Evolutionary conservation across 352 stramenopile species (phyloP), one percentile per base, ranked within the genome.

Genomic region (Phytophthora hibernalis): DNA sequence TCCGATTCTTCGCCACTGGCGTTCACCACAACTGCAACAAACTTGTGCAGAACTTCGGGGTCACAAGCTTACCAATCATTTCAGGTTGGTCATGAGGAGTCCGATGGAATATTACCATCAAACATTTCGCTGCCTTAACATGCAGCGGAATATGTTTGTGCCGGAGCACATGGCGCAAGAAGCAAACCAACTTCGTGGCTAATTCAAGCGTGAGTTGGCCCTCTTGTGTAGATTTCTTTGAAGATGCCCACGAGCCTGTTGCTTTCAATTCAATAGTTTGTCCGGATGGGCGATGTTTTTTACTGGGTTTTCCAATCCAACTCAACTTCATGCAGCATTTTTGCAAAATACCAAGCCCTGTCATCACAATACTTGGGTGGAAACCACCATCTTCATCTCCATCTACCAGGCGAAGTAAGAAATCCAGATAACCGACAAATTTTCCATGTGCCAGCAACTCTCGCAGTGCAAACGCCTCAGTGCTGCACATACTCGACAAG

Each of bases 321-420:
- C 83, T 82, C 63, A 94, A 69, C 52, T 82, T 89, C 18, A 84
- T 45, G 43, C 85, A 94, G 21, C 86, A 92, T 38, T 89, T 92
- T 30, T 91, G 84, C 28, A 96, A 62, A 16, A 96, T 74, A 21
- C 79, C 73, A 20, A 96, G 54, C 3, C 84, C 74, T 3, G 76
- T 92, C 37, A 78, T 77, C 9, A 92, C 54, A 26, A 92, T 85
- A 54, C 76, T 93, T 10, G 76, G 63, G 52, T 96, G 87, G 31
- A 94, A 77, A 1, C 53, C 59, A 15, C 66, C 68, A 16, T 75
- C 61, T 11, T 68, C 65, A n/a, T 82, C 64, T 12, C 58, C 52
- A 38, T 61, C 64, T 2, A 87, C 61, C 15, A 92, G 49, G 7
- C 51, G 60, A 10, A 58, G 21, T 24, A 96, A 30, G 44, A 93